A percentile compares a stretch with the other conserved stretches of the same genome.
Conservation (phyloP, 805 yeast genomes). For the Saccharomycopsis malanga region DNA sequence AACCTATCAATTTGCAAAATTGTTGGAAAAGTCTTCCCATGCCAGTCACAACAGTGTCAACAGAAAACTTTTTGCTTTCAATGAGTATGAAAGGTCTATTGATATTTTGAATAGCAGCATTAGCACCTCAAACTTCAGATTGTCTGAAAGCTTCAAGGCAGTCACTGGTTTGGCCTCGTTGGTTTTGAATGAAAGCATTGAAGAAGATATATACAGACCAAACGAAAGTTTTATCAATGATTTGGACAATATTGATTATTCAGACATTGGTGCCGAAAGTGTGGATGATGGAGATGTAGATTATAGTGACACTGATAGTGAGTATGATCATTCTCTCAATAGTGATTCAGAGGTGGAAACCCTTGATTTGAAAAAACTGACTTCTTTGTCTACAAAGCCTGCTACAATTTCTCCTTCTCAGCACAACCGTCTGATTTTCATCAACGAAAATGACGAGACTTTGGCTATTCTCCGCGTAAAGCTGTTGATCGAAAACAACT, state of each 20-base stretch:
- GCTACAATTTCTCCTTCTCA: background rate
- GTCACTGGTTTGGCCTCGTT: conserved; percentile 49
- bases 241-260: background rate
- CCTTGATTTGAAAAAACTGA: background rate
- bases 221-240: conserved; percentile 1
- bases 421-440: conserved; percentile 4
- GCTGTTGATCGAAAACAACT: conserved; percentile 15
- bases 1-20: conserved; percentile 5
- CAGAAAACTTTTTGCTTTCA: conserved; percentile 34
- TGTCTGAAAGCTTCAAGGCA: conserved; percentile 42
- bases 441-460: conserved; percentile 11
- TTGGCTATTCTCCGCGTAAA: conserved; percentile 15
- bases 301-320: background rate
- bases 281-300: background rate
- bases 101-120: background rate
- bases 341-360: background rate
- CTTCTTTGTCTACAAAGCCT: background rate
- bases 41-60: background rate
- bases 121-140: conserved; percentile 38
- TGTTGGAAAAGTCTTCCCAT: background rate
- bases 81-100: conserved; percentile 47
- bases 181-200: conserved; percentile 32
- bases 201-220: too few relatives aligned
- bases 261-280: background rate
- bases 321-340: background rate